Percentiles rank a stretch among this genome's conserved stretches.
Evolutionary conservation across 1,284 basidiomycete genomes (phyloP).

Genomic region (Agroathelia rolfsii): DNA sequence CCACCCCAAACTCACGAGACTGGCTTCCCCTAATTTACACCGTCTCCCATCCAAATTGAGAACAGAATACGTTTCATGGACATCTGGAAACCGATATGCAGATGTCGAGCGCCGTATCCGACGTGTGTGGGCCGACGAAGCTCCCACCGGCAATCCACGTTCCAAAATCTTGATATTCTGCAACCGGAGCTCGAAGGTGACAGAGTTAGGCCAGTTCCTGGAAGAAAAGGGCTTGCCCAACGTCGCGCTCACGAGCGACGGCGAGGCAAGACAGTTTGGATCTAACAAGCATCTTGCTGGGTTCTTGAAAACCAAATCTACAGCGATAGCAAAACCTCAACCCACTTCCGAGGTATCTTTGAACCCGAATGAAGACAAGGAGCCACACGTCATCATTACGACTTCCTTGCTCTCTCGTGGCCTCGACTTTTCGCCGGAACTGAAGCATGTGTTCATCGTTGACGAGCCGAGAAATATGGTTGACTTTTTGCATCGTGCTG

Average conservation of each 20-base stretch:
- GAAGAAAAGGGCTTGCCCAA: conserved; percentile 50
- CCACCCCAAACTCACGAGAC: conserved; percentile 52
- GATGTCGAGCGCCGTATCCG: conserved; percentile 71
- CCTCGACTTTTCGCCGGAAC: conserved; percentile 71
- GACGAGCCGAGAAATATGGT: conserved; percentile 81
- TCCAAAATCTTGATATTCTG: conserved; percentile 74
- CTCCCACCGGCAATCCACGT: conserved; percentile 20
- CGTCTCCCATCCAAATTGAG: conserved; percentile 60
- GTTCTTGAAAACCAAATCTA: conserved; percentile 40
- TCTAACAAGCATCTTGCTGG: conserved; percentile 66
- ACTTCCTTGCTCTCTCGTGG: conserved; percentile 88
- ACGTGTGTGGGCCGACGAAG: conserved; percentile 67
- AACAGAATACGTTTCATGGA: conserved; percentile 66
- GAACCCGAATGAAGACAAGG: conserved; percentile 16
- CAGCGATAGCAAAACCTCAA: too few species aligned
- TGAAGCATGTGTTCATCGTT: conserved; percentile 74
- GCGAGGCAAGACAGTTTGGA: conserved; percentile 47
- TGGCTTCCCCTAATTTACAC: conserved; percentile 74
- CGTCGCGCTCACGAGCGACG: conserved; percentile 52
- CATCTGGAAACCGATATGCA: conserved; percentile 68
- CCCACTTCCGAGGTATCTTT: not conserved
- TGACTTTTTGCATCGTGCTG: conserved; percentile 85
- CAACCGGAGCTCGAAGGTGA: conserved; percentile 64
- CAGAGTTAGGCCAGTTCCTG: conserved; percentile 47
- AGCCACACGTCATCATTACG: conserved; percentile 70